phyloP scores from a whole-genome alignment of 148 eudicot species.

The Rhododendron henanense region DNA sequence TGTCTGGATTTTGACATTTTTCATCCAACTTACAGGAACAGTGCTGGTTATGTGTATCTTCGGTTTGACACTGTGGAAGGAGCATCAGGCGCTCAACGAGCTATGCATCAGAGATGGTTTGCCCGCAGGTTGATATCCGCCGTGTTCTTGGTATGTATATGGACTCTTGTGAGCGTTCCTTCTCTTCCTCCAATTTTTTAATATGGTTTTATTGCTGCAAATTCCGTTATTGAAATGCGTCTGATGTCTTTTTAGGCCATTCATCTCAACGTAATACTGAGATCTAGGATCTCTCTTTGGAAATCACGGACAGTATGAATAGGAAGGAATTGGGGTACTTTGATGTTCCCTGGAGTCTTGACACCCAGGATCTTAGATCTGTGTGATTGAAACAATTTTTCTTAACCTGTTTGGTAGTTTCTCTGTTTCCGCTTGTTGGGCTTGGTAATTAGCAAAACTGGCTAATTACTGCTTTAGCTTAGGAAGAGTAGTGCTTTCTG shows the following conservation, averaged over 20 bases:
- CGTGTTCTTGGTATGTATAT: conserved; percentile 60
- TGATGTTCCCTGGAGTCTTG: not conserved
- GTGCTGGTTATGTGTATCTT: conserved; percentile 89
- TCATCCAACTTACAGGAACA: conserved; percentile 49
- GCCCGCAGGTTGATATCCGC: conserved; percentile 87
- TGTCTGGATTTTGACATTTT: not conserved
- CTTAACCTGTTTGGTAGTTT: not conserved
- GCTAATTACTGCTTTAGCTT: no score
- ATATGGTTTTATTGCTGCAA: not conserved
- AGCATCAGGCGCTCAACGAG: conserved; percentile 71
- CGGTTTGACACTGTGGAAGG: conserved; percentile 73
- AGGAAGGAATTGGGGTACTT: not conserved
- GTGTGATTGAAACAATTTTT: not conserved
- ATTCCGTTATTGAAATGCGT: not conserved
- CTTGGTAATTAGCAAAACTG: not conserved
- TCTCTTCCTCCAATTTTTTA: not conserved
- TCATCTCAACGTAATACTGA: not conserved
- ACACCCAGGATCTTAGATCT: not conserved
- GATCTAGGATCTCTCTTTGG: not conserved
- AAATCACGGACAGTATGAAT: not conserved
- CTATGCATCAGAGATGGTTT: conserved; percentile 94
- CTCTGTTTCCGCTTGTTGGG: not conserved
- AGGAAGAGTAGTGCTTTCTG: not conserved
- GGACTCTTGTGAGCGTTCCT: not conserved
- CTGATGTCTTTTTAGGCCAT: not conserved